Percentiles rank a stretch among this genome's conserved stretches.
Conservation (phyloP, 768 basidiomycete genomes). For the Leccinum longicurvipes region DNA sequence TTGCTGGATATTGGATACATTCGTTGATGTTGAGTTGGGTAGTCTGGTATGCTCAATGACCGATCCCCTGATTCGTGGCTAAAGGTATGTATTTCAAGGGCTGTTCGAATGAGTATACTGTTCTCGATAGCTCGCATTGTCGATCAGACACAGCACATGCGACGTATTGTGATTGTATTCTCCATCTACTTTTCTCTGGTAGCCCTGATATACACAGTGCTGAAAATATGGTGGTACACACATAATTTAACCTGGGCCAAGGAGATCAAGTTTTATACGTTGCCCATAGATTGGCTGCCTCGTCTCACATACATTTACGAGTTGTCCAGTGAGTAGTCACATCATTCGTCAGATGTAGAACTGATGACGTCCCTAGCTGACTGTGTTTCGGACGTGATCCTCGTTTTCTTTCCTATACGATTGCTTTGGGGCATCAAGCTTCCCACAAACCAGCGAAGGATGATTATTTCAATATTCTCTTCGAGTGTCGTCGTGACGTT, state of each 20-base stretch:
- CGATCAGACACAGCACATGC: constrained; percentile 6
- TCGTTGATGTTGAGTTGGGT: neutral
- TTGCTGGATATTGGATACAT: constrained; percentile 18
- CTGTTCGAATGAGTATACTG: constrained; percentile 20
- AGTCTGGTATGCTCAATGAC: constrained; percentile 13
- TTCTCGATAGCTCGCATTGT: constrained; percentile 21
- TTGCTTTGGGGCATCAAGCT: constrained; percentile 11
- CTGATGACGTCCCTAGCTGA: constrained; percentile 14
- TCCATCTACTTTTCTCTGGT: constrained; percentile 8
- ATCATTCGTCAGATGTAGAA: neutral
- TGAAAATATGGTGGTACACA: constrained; percentile 5
- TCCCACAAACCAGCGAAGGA: constrained; percentile 10
- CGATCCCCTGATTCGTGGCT: neutral
- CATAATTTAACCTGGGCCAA: neutral
- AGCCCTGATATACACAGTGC: neutral
- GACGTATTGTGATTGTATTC: constrained; percentile 7
- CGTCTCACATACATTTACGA: neutral
- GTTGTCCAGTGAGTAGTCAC: neutral
- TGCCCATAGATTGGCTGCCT: neutral
- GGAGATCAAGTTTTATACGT: neutral
- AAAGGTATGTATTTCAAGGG: neutral
- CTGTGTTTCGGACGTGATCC: constrained; percentile 15
- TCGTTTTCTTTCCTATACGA: constrained; percentile 10
- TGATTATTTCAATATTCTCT: constrained; percentile 12
- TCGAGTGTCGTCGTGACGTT: constrained; percentile 9